Percentiles rank a stretch among this genome's conserved stretches.
Conservation (phyloP, 2,329 filamentous ascomycete genomes). For the Calonectria hongkongensis region DNA sequence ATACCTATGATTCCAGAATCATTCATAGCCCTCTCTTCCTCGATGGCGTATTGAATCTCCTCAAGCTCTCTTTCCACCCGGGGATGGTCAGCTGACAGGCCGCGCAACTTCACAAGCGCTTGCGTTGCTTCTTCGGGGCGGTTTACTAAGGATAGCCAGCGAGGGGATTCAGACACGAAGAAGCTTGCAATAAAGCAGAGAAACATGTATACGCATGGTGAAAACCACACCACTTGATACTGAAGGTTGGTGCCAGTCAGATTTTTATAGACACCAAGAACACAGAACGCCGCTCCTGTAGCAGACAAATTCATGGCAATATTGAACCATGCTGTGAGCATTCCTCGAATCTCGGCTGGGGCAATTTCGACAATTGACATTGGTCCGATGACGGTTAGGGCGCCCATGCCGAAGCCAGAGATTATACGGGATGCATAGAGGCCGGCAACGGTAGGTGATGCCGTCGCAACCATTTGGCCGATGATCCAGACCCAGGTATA, state of each 20-base stretch:
- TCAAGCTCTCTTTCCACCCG: constrained; percentile 52
- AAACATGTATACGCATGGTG: constrained; percentile 54
- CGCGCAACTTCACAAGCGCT: constrained; percentile 49
- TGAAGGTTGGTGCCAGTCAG: constrained; percentile 43
- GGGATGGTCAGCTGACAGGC: constrained; percentile 52
- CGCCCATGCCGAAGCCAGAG: constrained; percentile 61
- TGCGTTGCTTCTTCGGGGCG: constrained; percentile 53
- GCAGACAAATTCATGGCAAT: constrained; percentile 59
- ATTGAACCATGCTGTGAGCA: constrained; percentile 61
- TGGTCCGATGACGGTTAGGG: constrained; percentile 61
- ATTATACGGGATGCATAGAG: constrained; percentile 62
- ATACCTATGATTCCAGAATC: constrained; percentile 47
- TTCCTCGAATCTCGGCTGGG: constrained; percentile 61
- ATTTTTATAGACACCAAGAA: constrained; percentile 57
- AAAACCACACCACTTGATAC: constrained; percentile 55
- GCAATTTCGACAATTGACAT: constrained; percentile 64
- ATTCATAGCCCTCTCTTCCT: constrained; percentile 29
- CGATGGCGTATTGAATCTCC: constrained; percentile 57
- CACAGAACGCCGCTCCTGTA: constrained; percentile 52
- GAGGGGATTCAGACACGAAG: constrained; percentile 61
- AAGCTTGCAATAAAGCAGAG: constrained; percentile 55
- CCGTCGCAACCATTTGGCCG: constrained; percentile 59
- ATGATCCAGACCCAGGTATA: constrained; percentile 60
- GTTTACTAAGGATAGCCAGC: constrained; percentile 59
- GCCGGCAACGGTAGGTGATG: constrained; percentile 50